Evolutionary conservation across 2,329 filamentous ascomycete genomes (phyloP).

Genomic region (Coniella vitis): DNA sequence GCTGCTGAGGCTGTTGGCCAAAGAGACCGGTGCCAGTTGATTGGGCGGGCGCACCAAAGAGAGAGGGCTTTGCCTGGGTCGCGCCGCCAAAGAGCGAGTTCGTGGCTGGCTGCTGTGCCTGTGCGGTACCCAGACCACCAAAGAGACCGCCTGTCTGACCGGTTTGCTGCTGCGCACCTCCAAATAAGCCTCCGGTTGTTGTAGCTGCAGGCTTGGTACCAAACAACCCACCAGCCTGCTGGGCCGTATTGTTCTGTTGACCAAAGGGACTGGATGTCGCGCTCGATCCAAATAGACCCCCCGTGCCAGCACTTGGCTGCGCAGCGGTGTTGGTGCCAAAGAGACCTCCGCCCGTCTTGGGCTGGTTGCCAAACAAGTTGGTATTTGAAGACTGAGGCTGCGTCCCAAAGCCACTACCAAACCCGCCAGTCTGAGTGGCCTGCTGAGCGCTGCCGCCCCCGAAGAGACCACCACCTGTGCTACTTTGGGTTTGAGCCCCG

Average conservation of each 20-base stretch:
- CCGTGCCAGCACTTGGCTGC: conserved; percentile 25
- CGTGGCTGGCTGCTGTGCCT: conserved; percentile 32
- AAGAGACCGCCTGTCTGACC: conserved; percentile 43
- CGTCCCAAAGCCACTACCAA: neutral
- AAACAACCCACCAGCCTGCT: conserved; percentile 33
- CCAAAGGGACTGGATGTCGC: conserved; percentile 24
- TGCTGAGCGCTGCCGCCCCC: conserved; percentile 6
- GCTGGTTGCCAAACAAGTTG: conserved; percentile 20
- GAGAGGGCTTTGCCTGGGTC: conserved; percentile 47
- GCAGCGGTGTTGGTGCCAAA: conserved; percentile 27
- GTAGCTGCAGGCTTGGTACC: conserved; percentile 31
- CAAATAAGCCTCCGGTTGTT: conserved; percentile 43
- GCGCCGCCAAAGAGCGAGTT: conserved; percentile 43
- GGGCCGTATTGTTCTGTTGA: conserved; percentile 16
- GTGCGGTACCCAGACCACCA: conserved; percentile 31
- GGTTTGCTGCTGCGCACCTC: conserved; percentile 31
- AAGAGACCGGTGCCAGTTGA: conserved; percentile 47
- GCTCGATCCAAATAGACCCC: conserved; percentile 32
- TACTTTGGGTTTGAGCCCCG: conserved; percentile 13
- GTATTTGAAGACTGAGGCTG: conserved; percentile 4
- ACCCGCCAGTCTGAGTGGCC: neutral
- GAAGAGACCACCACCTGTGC: conserved; percentile 16
- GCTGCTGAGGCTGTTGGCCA: conserved; percentile 34
- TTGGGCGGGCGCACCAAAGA: conserved; percentile 44
- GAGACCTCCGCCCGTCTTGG: conserved; percentile 21